Evolutionary conservation across 1,284 basidiomycete genomes (phyloP).

Genomic region (Pseudozyma pruni): DNA sequence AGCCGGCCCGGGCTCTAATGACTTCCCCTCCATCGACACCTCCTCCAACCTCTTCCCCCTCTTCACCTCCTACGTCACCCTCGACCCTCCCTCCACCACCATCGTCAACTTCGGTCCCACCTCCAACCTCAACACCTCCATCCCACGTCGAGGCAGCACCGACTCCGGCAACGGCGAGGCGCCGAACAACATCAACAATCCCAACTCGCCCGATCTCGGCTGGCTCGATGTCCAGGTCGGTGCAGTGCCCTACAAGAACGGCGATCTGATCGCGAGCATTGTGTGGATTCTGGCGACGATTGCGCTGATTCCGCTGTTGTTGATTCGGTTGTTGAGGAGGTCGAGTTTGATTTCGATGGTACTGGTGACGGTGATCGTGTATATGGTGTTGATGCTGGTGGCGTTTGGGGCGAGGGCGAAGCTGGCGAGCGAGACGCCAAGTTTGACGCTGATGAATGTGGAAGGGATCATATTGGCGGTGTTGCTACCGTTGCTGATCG

Average conservation of each 20-base stretch:
- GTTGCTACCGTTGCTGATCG: constrained; percentile 44
- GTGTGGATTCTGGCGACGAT: constrained; percentile 52
- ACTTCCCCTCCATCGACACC: background rate
- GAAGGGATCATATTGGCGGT: constrained; percentile 42
- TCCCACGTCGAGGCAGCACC: constrained; percentile 14
- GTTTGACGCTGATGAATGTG: constrained; percentile 44
- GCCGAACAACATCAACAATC: constrained; percentile 49
- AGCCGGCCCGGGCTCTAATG: too few species aligned
- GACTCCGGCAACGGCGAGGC: constrained; percentile 45
- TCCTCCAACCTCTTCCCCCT: constrained; percentile 38
- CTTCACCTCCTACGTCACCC: constrained; percentile 37
- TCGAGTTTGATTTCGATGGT: constrained; percentile 53
- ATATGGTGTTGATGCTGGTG: constrained; percentile 39
- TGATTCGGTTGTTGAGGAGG: constrained; percentile 44
- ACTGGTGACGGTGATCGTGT: constrained; percentile 44
- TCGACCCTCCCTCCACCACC: constrained; percentile 22
- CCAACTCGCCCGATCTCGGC: constrained; percentile 47
- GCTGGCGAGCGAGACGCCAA: constrained; percentile 32
- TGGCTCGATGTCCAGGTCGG: constrained; percentile 54
- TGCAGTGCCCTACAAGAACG: constrained; percentile 52
- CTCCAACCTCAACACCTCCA: constrained; percentile 33
- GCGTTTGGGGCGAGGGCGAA: constrained; percentile 46
- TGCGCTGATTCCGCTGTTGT: constrained; percentile 42
- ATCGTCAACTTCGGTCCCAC: constrained; percentile 38
- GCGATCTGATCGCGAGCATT: constrained; percentile 49